These are phyloP conservation scores for Talinum fruticosum DNA, from an alignment of 148 eudicot species.

Conservation along the genomic window DNA sequence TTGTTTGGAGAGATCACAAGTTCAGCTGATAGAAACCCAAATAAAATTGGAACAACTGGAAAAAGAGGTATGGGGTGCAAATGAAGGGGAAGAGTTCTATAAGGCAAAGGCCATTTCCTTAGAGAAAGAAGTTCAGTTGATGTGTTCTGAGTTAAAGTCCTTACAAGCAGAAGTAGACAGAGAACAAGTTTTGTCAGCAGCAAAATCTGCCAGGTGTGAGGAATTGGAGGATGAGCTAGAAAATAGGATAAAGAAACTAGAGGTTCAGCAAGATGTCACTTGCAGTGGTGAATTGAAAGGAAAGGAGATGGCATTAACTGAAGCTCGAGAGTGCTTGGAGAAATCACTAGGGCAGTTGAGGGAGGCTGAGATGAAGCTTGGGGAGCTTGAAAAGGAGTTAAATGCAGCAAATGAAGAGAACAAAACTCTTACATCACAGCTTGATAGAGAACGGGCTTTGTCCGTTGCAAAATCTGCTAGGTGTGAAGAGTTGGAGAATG, in stretches of 20 bases:
- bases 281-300: constrained; percentile 30
- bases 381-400: constrained; percentile 28
- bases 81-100: constrained; percentile 42
- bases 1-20: constrained; percentile 42
- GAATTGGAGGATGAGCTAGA: constrained; percentile 50
- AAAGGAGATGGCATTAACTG: constrained; percentile 28
- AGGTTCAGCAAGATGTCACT: constrained; percentile 33
- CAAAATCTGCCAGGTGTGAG: constrained; percentile 38
- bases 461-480: constrained; percentile 38
- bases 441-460: constrained; percentile 39
- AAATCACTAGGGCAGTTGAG: constrained; percentile 26
- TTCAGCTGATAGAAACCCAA: constrained; percentile 38
- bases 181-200: constrained; percentile 34
- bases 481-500: constrained; percentile 52
- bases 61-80: constrained; percentile 44
- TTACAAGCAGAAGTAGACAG: constrained; percentile 42
- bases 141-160: constrained; percentile 42
- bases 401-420: constrained; percentile 25
- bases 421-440: constrained; percentile 28
- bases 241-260: constrained; percentile 39
- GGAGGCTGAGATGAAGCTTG: constrained; percentile 29
- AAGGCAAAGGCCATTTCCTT: constrained; percentile 36
- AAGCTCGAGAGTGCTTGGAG: constrained; percentile 25
- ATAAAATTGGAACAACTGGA: constrained; percentile 51
- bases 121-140: constrained; percentile 49